Percentiles rank a stretch among this genome's conserved stretches.
Conservation (phyloP, 257 asterid genomes). For the Lantana camara region DNA sequence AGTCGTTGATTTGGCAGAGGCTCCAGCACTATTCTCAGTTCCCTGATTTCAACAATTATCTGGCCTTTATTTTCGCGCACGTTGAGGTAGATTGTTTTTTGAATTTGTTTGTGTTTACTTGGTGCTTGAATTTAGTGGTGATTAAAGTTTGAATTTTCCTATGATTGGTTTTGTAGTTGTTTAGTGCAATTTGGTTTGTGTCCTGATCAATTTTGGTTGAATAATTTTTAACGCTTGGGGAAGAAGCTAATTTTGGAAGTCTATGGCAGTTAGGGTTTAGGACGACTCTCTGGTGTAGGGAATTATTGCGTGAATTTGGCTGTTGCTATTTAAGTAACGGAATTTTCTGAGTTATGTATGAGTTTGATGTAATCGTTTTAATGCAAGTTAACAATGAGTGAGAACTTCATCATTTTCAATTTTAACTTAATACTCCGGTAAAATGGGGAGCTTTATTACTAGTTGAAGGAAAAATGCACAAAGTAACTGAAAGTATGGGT, state of each 20-base stretch:
- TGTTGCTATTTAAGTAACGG: background rate
- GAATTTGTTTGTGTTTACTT: background rate
- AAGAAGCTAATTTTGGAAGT: background rate
- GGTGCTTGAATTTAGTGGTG: background rate
- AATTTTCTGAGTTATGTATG: background rate
- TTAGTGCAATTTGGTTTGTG: background rate
- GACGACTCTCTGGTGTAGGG: slow-evolving; percentile 11
- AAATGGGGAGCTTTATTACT: slow-evolving; percentile 7
- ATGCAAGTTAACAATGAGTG: slow-evolving; percentile 8
- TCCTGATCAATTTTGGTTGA: slow-evolving; percentile 16
- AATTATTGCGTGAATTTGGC: slow-evolving; percentile 8
- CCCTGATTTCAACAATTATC: slow-evolving; percentile 96
- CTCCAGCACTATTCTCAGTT: slow-evolving; percentile 45
- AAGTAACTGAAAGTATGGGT: background rate
- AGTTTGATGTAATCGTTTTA: background rate
- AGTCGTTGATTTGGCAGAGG: slow-evolving; percentile 77
- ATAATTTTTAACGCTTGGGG: background rate
- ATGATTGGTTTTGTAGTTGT: slow-evolving; percentile 13
- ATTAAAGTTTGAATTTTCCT: slow-evolving; percentile 3
- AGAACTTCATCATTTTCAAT: background rate
- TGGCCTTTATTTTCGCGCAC: slow-evolving; percentile 83
- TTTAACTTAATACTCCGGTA: background rate
- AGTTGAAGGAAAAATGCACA: background rate
- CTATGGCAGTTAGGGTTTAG: slow-evolving; percentile 9
- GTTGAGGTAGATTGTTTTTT: slow-evolving; percentile 54